Evolutionary conservation across 192 early-diverging fungal species (phyloP), one percentile per base, ranked within the genome.

Genomic region (Coemansia biformis): DNA sequence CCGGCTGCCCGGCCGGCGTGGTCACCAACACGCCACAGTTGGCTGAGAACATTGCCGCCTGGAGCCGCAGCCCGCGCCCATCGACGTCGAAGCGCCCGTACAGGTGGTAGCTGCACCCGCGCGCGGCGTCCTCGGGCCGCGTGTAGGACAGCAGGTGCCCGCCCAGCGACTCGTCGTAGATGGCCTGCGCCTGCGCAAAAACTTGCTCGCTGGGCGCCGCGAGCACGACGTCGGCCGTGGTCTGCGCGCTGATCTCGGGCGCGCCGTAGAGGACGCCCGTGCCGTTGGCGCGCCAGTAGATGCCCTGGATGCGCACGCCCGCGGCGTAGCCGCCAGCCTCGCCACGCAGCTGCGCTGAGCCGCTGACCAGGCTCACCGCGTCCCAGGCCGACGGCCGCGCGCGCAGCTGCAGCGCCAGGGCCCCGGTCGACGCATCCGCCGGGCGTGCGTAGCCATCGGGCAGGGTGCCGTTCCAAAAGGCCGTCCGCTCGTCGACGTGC

Each of bases 51-150:
- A 65, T 40, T 3, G 63, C 17, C 16, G 48, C 13, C n/a, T 29
- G 46, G 21, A 26, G 24, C 30, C 41, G 13, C 42, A 33, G 7
- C 43, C 48, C 24, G 18, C 23, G 32, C 0, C 32, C 33, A 28
- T 13, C 34, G 0, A 33, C 36, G 22, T 17, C 43, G 8, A 66
- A 48, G 19, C 41, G 58, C 40, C 57, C 8, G 43, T 46, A 69
- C 4, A 70, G 29, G 37, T 70, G 66, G 37, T 63, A 70, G 26
- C 62, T 50, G 50, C 66, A 70, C 40, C 34, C 51, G 30, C 39
- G 58, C 19, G 4, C 16, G 7, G 47, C 54, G 14, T 75, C 51
- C 9, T 42, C 45, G 24, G 44, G 34, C 49, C 11, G 48, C 41
- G 34, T 33, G 46, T 51, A 48, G 9, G 41, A 47, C 24, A 54